These are phyloP conservation scores for Colletotrichum melonis DNA, from an alignment of 2,329 filamentous ascomycete genomes.

Conservation along the genomic window DNA sequence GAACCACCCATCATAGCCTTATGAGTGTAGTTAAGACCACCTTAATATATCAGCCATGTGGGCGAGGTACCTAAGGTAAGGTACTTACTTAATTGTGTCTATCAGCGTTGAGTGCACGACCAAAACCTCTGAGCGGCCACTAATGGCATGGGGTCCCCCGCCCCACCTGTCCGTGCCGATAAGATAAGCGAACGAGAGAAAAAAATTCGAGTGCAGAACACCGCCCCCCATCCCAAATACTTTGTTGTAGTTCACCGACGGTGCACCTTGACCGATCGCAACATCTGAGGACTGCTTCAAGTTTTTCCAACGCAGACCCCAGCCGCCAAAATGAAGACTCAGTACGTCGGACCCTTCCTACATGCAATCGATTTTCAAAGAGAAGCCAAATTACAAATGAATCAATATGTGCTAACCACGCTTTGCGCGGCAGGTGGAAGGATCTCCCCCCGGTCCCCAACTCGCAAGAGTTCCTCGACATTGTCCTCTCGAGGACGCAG, in stretches of 20 bases:
- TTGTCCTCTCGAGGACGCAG: slow-evolving; percentile 94
- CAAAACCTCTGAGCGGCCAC: neutral
- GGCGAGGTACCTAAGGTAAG: too few species aligned
- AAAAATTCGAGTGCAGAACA: slow-evolving; percentile 31
- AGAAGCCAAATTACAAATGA: neutral
- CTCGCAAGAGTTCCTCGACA: slow-evolving; percentile 96
- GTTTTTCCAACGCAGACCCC: slow-evolving; percentile 23
- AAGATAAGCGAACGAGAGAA: slow-evolving; percentile 41
- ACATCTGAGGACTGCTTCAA: slow-evolving; percentile 35
- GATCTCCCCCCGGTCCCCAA: slow-evolving; percentile 90
- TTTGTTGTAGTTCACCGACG: slow-evolving; percentile 23
- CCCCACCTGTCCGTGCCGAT: slow-evolving; percentile 32
- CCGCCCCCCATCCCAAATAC: slow-evolving; percentile 18
- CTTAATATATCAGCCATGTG: too few species aligned
- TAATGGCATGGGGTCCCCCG: neutral
- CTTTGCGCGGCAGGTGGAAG: slow-evolving; percentile 61
- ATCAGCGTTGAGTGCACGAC: neutral
- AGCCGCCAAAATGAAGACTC: slow-evolving; percentile 36
- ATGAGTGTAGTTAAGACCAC: too few species aligned
- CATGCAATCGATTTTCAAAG: neutral
- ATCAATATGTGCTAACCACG: slow-evolving; percentile 1
- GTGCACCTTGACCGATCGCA: slow-evolving; percentile 29
- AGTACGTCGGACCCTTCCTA: slow-evolving; percentile 6
- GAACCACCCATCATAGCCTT: too few species aligned
- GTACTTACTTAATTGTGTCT: too few species aligned